phyloP scores from a whole-genome alignment of 129 eudicot species.

The Calendula officinalis region DNA sequence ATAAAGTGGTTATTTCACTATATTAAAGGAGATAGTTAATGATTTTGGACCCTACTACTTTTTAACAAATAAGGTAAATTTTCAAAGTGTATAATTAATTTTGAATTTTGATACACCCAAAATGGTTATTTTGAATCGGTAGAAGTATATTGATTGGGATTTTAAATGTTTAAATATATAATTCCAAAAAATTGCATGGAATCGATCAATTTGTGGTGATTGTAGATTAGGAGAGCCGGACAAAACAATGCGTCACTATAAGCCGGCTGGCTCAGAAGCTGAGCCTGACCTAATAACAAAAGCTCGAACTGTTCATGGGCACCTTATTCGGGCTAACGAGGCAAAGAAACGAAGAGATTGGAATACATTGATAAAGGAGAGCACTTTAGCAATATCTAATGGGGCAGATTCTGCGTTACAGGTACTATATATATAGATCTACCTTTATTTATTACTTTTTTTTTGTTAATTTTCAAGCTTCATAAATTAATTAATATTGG shows the following conservation, averaged over 20 bases:
- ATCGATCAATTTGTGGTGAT: background rate
- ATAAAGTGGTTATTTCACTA: too few relatives aligned
- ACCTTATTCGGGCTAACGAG: slow-evolving; percentile 61
- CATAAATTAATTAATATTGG: background rate
- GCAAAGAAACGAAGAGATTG: slow-evolving; percentile 68
- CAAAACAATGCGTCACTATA: slow-evolving; percentile 64
- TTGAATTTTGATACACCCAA: too few relatives aligned
- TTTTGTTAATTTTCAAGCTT: background rate
- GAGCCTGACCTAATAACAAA: slow-evolving; percentile 61
- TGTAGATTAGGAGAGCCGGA: slow-evolving; percentile 87
- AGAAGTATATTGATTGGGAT: too few relatives aligned
- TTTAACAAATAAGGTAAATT: too few relatives aligned
- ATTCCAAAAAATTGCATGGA: background rate
- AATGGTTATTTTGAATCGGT: too few relatives aligned
- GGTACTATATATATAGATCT: slow-evolving; percentile 43
- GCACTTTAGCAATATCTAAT: slow-evolving; percentile 51
- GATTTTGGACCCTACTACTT: too few relatives aligned
- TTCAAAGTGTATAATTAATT: too few relatives aligned
- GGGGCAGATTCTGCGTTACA: slow-evolving; percentile 86
- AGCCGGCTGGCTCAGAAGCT: slow-evolving; percentile 77
- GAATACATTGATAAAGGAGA: slow-evolving; percentile 60
- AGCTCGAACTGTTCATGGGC: slow-evolving; percentile 53
- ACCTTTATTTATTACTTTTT: background rate
- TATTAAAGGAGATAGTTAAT: too few relatives aligned
- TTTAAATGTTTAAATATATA: too few relatives aligned